Evolutionary conservation across 1,139 yeast genomes (phyloP).

Genomic region (Magnusiomyces ingens): DNA sequence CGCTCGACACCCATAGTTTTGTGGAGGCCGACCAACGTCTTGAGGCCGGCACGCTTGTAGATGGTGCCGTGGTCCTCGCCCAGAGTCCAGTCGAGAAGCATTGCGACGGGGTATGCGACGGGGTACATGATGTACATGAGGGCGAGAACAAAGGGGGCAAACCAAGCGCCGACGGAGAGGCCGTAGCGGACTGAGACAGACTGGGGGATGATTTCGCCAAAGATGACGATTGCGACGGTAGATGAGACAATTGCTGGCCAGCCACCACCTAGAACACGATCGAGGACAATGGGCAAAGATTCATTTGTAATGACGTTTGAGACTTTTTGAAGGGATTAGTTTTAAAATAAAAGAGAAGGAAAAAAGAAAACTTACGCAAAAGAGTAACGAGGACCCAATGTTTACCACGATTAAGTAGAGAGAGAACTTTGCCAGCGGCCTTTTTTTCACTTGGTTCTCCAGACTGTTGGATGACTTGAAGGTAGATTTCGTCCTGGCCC

Average conservation of each 20-base stretch:
- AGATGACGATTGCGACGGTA: conserved; percentile 85
- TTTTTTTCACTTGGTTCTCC: conserved; percentile 53
- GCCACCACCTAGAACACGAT: conserved; percentile 91
- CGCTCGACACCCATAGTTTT: conserved; percentile 83
- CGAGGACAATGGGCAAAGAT: conserved; percentile 88
- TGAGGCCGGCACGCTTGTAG: conserved; percentile 86
- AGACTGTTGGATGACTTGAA: conserved; percentile 40
- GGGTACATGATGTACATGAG: conserved; percentile 92
- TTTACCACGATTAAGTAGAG: conserved; percentile 72
- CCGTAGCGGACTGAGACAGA: conserved; percentile 90
- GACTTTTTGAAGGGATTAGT: not conserved
- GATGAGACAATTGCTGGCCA: conserved; percentile 95
- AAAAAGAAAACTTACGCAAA: conserved; percentile 37
- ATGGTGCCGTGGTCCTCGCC: conserved; percentile 98
- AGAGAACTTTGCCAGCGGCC: conserved; percentile 68
- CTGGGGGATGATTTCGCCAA: conserved; percentile 97
- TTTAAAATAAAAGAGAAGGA: not conserved
- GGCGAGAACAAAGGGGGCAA: conserved; percentile 77
- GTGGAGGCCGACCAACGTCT: conserved; percentile 87
- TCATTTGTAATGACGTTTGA: conserved; percentile 89
- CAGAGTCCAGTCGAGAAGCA: conserved; percentile 67
- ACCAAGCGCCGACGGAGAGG: conserved; percentile 80
- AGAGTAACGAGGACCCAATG: conserved; percentile 97
- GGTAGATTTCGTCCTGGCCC: conserved; percentile 96
- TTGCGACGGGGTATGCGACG: conserved; percentile 84